Percentiles rank a stretch among this genome's conserved stretches.
Conservation (phyloP, 768 basidiomycete species). For the Amanita phalloides region DNA sequence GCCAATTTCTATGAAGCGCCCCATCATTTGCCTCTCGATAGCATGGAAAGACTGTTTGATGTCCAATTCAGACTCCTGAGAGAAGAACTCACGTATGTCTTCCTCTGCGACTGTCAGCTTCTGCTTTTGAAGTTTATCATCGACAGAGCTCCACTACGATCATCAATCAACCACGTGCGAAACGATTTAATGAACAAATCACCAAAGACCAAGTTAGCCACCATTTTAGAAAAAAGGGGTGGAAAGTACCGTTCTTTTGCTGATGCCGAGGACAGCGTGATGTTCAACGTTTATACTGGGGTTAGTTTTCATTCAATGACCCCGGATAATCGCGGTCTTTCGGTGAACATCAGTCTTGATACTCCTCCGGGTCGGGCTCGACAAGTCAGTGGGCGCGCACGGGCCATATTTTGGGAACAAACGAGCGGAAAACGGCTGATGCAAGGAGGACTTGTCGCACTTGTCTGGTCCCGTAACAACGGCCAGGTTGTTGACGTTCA, state of each 20-base stretch:
- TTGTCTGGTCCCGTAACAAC: slow-evolving; percentile 24
- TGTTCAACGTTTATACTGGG: slow-evolving; percentile 56
- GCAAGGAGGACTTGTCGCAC: slow-evolving; percentile 41
- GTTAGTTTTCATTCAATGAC: slow-evolving; percentile 30
- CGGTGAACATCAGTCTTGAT: slow-evolving; percentile 26
- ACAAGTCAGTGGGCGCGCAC: slow-evolving; percentile 16
- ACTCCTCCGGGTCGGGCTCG: slow-evolving; percentile 38
- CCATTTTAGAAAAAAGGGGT: slow-evolving; percentile 39
- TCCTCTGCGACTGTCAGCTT: background rate
- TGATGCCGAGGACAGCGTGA: slow-evolving; percentile 32
- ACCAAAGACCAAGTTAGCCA: slow-evolving; percentile 26
- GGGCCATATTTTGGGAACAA: slow-evolving; percentile 40
- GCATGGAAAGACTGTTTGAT: slow-evolving; percentile 60
- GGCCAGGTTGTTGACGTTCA: slow-evolving; percentile 20
- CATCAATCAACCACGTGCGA: slow-evolving; percentile 35
- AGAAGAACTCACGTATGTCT: slow-evolving; percentile 55
- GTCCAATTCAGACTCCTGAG: slow-evolving; percentile 67
- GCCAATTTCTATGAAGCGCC: slow-evolving; percentile 49
- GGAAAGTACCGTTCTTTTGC: slow-evolving; percentile 44
- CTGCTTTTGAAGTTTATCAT: background rate
- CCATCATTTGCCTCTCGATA: slow-evolving; percentile 43
- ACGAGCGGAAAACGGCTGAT: slow-evolving; percentile 36
- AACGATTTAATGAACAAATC: slow-evolving; percentile 27
- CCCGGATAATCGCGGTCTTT: slow-evolving; percentile 31
- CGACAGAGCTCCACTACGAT: slow-evolving; percentile 40